A percentile compares a stretch with the other conserved stretches of the same genome.
Conservation (phyloP, 2,329 filamentous ascomycete species). For the Graphilbum fragrans region DNA sequence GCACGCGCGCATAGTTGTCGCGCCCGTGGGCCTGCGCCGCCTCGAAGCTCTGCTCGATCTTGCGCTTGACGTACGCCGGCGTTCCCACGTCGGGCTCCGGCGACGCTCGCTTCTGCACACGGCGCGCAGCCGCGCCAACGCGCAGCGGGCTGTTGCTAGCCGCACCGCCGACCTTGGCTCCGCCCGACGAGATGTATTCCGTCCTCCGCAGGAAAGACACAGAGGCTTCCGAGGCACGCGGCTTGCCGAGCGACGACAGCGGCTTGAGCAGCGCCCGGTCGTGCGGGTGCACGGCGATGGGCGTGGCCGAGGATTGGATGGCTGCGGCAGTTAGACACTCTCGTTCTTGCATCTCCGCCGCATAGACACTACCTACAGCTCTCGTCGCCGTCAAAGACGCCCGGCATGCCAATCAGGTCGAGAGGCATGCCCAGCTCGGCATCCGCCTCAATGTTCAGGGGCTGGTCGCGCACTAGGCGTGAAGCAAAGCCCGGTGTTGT, state of each 20-base stretch:
- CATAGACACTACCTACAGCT: slow-evolving; percentile 64
- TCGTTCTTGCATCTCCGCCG: neutral
- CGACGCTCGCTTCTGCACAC: slow-evolving; percentile 26
- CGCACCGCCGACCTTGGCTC: slow-evolving; percentile 26
- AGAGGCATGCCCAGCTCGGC: slow-evolving; percentile 96
- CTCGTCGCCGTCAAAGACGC: slow-evolving; percentile 90
- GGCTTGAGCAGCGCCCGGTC: slow-evolving; percentile 77
- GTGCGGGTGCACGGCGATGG: slow-evolving; percentile 64
- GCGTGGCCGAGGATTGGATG: slow-evolving; percentile 65
- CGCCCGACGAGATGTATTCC: slow-evolving; percentile 73
- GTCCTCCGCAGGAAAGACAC: slow-evolving; percentile 93
- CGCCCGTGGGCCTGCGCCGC: slow-evolving; percentile 40
- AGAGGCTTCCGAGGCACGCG: slow-evolving; percentile 59
- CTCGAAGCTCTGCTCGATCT: slow-evolving; percentile 52
- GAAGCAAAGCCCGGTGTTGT: slow-evolving; percentile 85
- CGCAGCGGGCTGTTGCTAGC: slow-evolving; percentile 1
- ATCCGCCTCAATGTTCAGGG: slow-evolving; percentile 92
- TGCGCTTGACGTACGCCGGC: slow-evolving; percentile 54
- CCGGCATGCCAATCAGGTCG: slow-evolving; percentile 87
- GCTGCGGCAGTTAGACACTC: slow-evolving; percentile 32
- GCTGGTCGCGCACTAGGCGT: slow-evolving; percentile 78
- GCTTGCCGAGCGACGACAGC: slow-evolving; percentile 74
- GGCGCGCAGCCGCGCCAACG: slow-evolving; percentile 16
- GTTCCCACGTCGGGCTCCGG: slow-evolving; percentile 38
- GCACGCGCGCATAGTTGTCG: slow-evolving; percentile 41